Evolutionary conservation across 1,139 yeast species (phyloP).

Genomic region (Kurtzmaniella quercitrusa): DNA sequence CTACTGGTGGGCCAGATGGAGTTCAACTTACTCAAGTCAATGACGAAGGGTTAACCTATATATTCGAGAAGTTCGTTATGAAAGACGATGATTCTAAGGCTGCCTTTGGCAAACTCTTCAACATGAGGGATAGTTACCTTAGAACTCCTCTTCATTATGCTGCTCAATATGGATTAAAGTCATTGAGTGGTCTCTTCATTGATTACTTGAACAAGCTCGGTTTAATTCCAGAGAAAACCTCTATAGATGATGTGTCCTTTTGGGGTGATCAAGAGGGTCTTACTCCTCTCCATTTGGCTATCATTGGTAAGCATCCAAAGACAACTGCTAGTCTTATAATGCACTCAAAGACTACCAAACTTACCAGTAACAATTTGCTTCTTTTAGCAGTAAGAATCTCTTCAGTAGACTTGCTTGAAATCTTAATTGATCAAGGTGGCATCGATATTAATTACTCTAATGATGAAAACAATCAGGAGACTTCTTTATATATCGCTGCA

Average conservation of each 20-base stretch:
- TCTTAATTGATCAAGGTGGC: constrained; percentile 53
- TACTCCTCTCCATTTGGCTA: constrained; percentile 81
- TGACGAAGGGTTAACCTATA: constrained; percentile 20
- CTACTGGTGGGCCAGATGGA: constrained; percentile 62
- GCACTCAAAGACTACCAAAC: constrained; percentile 33
- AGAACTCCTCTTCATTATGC: constrained; percentile 91
- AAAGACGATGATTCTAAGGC: constrained; percentile 35
- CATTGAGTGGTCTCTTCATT: constrained; percentile 55
- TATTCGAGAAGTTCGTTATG: constrained; percentile 35
- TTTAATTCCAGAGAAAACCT: constrained; percentile 30
- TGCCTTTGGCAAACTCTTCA: constrained; percentile 30
- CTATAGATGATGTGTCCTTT: constrained; percentile 53
- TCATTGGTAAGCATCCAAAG: constrained; percentile 76
- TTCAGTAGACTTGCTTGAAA: constrained; percentile 51
- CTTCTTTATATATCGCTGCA: constrained; percentile 77
- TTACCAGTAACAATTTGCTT: constrained; percentile 48
- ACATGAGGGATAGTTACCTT: constrained; percentile 67
- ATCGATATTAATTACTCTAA: constrained; percentile 65
- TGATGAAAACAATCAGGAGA: constrained; percentile 59
- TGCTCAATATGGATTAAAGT: constrained; percentile 78
- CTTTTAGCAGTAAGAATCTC: constrained; percentile 71
- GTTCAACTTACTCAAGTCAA: constrained; percentile 18
- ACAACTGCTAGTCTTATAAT: constrained; percentile 62
- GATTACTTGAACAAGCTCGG: constrained; percentile 32
- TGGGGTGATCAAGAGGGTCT: constrained; percentile 87